Percentiles rank a stretch among this genome's conserved stretches.
Evolutionary conservation across 768 basidiomycete genomes (phyloP).

Genomic region (Bullera alba): DNA sequence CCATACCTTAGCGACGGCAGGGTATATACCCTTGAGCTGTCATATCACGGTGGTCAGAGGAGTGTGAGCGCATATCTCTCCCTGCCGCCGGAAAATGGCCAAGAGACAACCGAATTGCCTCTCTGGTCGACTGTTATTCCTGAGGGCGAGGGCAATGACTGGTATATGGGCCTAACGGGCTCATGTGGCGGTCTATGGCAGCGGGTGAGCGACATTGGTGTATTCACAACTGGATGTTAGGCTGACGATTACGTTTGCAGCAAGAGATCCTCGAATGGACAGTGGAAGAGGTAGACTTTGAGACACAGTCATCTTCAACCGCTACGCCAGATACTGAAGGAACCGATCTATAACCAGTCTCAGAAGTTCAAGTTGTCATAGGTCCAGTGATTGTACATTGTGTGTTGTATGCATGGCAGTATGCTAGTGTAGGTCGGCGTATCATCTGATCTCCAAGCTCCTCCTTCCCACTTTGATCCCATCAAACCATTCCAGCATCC

Average conservation of each 20-base stretch:
- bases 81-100: slow-evolving; percentile 2
- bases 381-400: too few relatives aligned
- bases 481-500: neutral
- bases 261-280: slow-evolving; percentile 22
- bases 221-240: neutral
- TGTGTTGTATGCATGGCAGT: too few relatives aligned
- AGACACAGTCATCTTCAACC: too few relatives aligned
- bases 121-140: slow-evolving; percentile 16
- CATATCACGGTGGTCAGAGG: slow-evolving; percentile 9
- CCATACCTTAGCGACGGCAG: slow-evolving; percentile 36
- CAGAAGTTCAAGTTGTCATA: too few relatives aligned
- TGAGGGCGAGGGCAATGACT: slow-evolving; percentile 5
- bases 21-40: slow-evolving; percentile 20
- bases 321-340: too few relatives aligned
- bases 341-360: too few relatives aligned
- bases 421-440: too few relatives aligned
- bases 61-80: slow-evolving; percentile 12
- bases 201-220: slow-evolving; percentile 14
- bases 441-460: too few relatives aligned
- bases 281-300: slow-evolving; percentile 13
- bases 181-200: slow-evolving; percentile 39
- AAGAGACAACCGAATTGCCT: slow-evolving; percentile 6
- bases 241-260: slow-evolving; percentile 3
- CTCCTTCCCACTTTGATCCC: neutral
- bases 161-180: slow-evolving; percentile 35